These are phyloP conservation scores for Hydnomerulius pinastri DNA, from an alignment of 768 basidiomycete genomes.

Conservation along the genomic window DNA sequence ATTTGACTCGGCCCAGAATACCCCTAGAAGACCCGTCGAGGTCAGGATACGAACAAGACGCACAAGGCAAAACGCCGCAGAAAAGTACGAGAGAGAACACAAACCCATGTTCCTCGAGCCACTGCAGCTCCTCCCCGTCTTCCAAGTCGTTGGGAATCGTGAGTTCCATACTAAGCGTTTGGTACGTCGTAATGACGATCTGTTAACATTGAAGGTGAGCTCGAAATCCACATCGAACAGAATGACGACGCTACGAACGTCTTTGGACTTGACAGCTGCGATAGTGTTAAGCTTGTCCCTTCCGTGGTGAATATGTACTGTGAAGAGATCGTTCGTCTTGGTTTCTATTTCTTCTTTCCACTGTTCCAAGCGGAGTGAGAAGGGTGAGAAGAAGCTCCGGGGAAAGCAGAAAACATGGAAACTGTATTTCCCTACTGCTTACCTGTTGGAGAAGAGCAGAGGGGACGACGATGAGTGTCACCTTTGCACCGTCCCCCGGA, in stretches of 20 bases:
- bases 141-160: constrained; percentile 49
- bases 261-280: constrained; percentile 51
- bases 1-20: constrained; percentile 58
- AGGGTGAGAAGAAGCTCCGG: neutral
- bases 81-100: constrained; percentile 7
- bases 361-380: constrained; percentile 30
- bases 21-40: constrained; percentile 42
- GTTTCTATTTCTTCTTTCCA: constrained; percentile 75
- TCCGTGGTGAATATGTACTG: constrained; percentile 72
- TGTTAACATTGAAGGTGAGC: too few relatives aligned
- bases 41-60: neutral
- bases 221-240: too few relatives aligned
- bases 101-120: constrained; percentile 53
- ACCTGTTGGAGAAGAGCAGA: constrained; percentile 75
- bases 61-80: too few relatives aligned
- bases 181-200: constrained; percentile 79
- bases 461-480: constrained; percentile 76
- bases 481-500: constrained; percentile 49
- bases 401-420: neutral
- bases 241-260: too few relatives aligned
- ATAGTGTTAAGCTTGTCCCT: constrained; percentile 61
- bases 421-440: too few relatives aligned
- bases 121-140: constrained; percentile 47
- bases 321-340: constrained; percentile 64
- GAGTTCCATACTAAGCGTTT: constrained; percentile 66